Conservation (phyloP, 345 rosid species). For the Kandelia obovata region DNA sequence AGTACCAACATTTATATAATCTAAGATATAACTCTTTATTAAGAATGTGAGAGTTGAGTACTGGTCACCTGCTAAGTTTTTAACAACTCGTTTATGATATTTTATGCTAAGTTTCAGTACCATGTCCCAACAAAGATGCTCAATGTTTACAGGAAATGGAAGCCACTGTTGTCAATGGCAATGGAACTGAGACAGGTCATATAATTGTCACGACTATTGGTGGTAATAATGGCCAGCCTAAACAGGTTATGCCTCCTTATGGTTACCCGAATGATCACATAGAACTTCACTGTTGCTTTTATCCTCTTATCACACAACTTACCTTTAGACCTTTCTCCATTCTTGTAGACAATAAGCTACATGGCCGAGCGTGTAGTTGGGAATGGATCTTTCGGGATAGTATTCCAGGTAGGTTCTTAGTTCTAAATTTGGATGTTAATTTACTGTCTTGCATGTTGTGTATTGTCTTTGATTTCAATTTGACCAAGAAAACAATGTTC, state of each 20-base stretch:
- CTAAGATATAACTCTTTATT: no score
- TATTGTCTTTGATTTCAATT: not conserved
- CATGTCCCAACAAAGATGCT: not conserved
- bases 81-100: no score
- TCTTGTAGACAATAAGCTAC: constrained; percentile 71
- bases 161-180: constrained; percentile 83
- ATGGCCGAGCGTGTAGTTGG: constrained; percentile 99
- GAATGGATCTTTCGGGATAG: constrained; percentile 94
- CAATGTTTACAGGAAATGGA: constrained; percentile 61
- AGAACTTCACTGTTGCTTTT: not conserved
- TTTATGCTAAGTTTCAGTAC: not conserved
- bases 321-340: not conserved
- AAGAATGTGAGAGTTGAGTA: no score
- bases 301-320: constrained; percentile 4
- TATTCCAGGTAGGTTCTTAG: constrained; percentile 65
- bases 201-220: constrained; percentile 82
- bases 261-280: not conserved
- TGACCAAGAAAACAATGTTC: not conserved
- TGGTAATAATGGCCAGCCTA: constrained; percentile 75
- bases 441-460: not conserved
- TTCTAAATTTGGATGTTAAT: not conserved
- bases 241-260: constrained; percentile 47
- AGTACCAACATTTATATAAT: no score
- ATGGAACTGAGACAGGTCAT: constrained; percentile 80
- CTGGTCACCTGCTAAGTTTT: no score